Conservation (phyloP, 2,329 filamentous ascomycete genomes). For the Paecilomyces sp. region DNA sequence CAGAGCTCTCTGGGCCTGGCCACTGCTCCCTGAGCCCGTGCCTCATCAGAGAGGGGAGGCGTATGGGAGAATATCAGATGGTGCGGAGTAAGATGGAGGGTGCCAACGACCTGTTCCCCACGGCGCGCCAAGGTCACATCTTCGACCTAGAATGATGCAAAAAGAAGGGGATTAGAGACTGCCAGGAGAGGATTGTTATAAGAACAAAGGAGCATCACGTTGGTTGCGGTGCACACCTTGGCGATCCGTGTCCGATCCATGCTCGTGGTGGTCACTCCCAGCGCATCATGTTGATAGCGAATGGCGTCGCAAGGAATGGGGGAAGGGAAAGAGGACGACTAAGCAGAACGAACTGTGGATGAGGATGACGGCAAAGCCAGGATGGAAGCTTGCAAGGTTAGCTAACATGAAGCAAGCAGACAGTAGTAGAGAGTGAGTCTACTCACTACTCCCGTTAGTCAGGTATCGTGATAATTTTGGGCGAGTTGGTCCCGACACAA, state of each 20-base stretch:
- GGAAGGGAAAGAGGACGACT: not conserved
- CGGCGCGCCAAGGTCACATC: constrained; percentile 54
- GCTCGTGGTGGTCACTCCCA: constrained; percentile 5
- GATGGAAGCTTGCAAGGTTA: not conserved
- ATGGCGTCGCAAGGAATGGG: not conserved
- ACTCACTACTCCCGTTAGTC: not conserved
- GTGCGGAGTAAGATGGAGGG: constrained; percentile 56
- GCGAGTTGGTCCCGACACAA: not conserved
- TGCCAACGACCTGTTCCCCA: constrained; percentile 51
- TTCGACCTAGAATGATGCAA: constrained; percentile 32
- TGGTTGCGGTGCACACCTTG: constrained; percentile 22
- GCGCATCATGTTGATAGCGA: not conserved
- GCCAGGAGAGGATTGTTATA: not conserved
- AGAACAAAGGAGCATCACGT: not conserved
- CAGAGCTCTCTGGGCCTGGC: constrained; percentile 64
- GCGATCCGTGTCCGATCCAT: constrained; percentile 41
- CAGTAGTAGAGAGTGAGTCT: no score
- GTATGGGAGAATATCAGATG: constrained; percentile 58
- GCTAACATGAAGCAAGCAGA: not conserved
- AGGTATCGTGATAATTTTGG: not conserved
- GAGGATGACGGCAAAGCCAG: not conserved
- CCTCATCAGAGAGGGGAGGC: constrained; percentile 34
- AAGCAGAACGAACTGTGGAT: not conserved
- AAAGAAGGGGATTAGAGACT: not conserved
- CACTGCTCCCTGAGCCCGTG: constrained; percentile 32